A percentile compares a stretch with the other conserved stretches of the same genome.
Evolutionary conservation across 2,329 filamentous ascomycete species (phyloP).

Genomic region (Madurella mycetomatis): DNA sequence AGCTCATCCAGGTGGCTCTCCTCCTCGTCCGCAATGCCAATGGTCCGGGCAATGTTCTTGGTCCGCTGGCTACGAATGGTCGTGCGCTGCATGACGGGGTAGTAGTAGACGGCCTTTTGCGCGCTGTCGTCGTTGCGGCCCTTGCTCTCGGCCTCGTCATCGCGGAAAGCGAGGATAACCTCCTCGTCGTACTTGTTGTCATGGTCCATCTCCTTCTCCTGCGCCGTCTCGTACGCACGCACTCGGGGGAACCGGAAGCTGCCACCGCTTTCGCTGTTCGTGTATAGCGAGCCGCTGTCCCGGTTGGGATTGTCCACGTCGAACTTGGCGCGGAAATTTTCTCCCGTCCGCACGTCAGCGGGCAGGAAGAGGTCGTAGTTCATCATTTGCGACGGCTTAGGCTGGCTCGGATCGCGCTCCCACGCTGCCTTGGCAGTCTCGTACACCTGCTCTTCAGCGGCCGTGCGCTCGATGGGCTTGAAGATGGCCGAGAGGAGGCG

Average conservation of each 20-base stretch:
- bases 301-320: constrained; percentile 53
- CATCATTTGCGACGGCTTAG: constrained; percentile 54
- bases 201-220: constrained; percentile 53
- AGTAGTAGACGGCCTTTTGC: constrained; percentile 61
- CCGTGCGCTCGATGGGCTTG: constrained; percentile 53
- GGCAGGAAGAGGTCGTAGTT: constrained; percentile 66
- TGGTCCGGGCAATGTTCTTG: constrained; percentile 57
- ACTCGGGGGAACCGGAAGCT: constrained; percentile 60
- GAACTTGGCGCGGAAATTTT: constrained; percentile 57
- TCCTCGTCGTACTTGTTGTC: constrained; percentile 61
- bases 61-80: constrained; percentile 59
- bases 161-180: constrained; percentile 55
- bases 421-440: constrained; percentile 49
- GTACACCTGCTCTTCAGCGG: constrained; percentile 50
- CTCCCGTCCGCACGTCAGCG: constrained; percentile 43
- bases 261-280: constrained; percentile 39
- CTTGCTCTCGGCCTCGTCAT: constrained; percentile 39
- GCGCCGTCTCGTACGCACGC: constrained; percentile 60
- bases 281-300: constrained; percentile 52
- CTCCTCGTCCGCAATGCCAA: constrained; percentile 45
- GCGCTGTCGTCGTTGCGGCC: constrained; percentile 37
- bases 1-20: constrained; percentile 53
- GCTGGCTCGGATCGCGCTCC: constrained; percentile 53
- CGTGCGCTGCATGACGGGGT: constrained; percentile 62
- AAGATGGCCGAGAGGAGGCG: constrained; percentile 60